Percentiles rank a stretch among this genome's conserved stretches.
Conservation (phyloP, 176 grass and related monocot species). For the Cenchrus fungigraminus region DNA sequence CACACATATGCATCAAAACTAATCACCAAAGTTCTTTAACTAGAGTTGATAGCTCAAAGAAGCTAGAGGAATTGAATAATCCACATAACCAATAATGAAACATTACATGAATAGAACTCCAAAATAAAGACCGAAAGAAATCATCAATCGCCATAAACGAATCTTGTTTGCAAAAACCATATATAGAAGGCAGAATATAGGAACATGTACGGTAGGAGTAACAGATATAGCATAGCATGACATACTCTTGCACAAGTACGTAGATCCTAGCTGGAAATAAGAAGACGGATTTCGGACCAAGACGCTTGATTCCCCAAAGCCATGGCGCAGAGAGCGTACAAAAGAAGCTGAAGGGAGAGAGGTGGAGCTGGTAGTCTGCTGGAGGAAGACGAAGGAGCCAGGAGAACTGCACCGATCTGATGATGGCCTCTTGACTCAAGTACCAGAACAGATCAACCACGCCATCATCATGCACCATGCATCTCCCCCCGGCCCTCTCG, state of each 20-base stretch:
- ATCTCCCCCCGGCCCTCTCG: conserved; percentile 9
- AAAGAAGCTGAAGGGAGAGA: conserved; percentile 19
- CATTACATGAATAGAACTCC: conserved; percentile 29
- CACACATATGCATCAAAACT: neutral
- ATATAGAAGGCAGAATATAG: conserved; percentile 12
- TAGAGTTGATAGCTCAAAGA: neutral
- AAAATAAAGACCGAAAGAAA: conserved; percentile 2
- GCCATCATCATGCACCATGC: conserved; percentile 39
- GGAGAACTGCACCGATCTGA: conserved; percentile 44
- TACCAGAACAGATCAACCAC: conserved; percentile 38
- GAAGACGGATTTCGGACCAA: conserved; percentile 64
- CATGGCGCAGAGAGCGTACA: conserved; percentile 38
- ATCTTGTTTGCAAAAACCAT: conserved; percentile 19
- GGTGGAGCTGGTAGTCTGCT: neutral
- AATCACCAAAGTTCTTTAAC: neutral
- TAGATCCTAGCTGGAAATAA: conserved; percentile 41
- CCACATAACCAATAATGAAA: neutral
- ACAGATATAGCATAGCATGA: conserved; percentile 41
- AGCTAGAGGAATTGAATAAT: neutral
- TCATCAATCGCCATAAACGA: conserved; percentile 6
- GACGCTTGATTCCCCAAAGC: conserved; percentile 69
- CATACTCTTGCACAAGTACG: conserved; percentile 52
- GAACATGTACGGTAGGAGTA: conserved; percentile 21
- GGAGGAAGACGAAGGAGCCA: neutral
- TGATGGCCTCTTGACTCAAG: conserved; percentile 56